Percentiles rank a stretch among this genome's conserved stretches.
These are phyloP conservation scores for Ganoderma multipileum DNA, from an alignment of 1,284 basidiomycete species.

Conservation along the genomic window DNA sequence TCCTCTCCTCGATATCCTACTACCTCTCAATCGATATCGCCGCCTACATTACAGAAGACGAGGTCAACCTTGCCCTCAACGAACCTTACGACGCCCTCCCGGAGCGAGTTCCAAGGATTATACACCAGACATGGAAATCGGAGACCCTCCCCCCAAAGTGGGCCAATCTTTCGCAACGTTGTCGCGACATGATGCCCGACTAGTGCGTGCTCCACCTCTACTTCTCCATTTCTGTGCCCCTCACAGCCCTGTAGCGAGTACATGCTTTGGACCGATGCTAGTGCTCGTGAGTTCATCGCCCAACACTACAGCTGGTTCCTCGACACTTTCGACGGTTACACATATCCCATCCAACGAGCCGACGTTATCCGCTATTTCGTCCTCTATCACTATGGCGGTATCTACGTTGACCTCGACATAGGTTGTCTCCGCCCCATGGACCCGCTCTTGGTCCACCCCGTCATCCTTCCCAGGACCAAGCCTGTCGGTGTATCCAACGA, in stretches of 20 bases:
- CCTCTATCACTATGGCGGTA: conserved; percentile 92
- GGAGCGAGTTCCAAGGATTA: conserved; percentile 88
- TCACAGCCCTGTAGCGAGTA: conserved; percentile 71
- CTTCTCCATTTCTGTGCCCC: conserved; percentile 22
- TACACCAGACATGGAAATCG: conserved; percentile 99
- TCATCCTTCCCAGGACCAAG: conserved; percentile 93
- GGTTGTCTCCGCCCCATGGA: conserved; percentile 93
- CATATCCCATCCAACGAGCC: conserved; percentile 94
- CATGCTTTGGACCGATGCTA: conserved; percentile 96
- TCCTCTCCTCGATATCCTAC: conserved; percentile 90
- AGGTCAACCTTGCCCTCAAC: conserved; percentile 76
- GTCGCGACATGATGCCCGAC: conserved; percentile 91
- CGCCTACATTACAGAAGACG: conserved; percentile 82
- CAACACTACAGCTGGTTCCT: conserved; percentile 92
- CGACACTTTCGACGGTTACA: conserved; percentile 91
- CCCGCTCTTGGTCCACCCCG: conserved; percentile 86
- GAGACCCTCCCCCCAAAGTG: conserved; percentile 87
- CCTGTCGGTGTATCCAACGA: conserved; percentile 98
- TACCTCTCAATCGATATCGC: conserved; percentile 86
- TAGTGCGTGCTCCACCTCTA: conserved; percentile 69
- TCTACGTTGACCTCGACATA: conserved; percentile 98
- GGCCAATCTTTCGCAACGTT: conserved; percentile 81
- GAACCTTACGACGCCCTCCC: conserved; percentile 54
- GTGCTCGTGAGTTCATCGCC: conserved; percentile 90
- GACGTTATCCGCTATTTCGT: conserved; percentile 99